These are phyloP conservation scores for Fusarium sp. DNA, from an alignment of 2,329 filamentous ascomycete genomes.

Conservation along the genomic window DNA sequence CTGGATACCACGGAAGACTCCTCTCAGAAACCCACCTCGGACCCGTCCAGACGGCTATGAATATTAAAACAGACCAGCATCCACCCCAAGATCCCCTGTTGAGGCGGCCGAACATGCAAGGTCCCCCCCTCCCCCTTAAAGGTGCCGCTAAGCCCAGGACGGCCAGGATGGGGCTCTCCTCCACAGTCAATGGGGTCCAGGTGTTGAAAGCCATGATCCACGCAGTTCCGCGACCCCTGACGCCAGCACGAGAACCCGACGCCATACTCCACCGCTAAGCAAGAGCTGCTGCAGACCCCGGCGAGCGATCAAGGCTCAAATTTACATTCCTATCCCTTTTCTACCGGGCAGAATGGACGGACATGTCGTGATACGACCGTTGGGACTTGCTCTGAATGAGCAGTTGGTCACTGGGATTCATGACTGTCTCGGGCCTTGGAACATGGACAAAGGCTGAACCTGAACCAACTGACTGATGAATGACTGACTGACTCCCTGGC, in stretches of 20 bases:
- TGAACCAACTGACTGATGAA: background rate
- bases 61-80: conserved; percentile 3
- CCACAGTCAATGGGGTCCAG: conserved; percentile 15
- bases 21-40: background rate
- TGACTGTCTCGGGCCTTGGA: background rate
- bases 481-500: background rate
- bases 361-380: conserved; percentile 10
- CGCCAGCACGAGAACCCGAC: conserved; percentile 26
- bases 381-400: conserved; percentile 18
- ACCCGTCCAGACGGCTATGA: background rate
- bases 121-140: conserved; percentile 23
- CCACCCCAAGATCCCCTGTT: conserved; percentile 3
- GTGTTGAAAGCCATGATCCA: conserved; percentile 16
- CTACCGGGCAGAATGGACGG: background rate
- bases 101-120: conserved; percentile 28
- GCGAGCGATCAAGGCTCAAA: conserved; percentile 35
- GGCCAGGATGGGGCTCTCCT: conserved; percentile 26
- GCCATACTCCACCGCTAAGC: conserved; percentile 27
- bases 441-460: background rate
- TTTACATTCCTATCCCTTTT: conserved; percentile 29
- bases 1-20: background rate
- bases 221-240: conserved; percentile 35
- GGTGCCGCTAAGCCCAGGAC: conserved; percentile 16
- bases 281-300: conserved; percentile 15
- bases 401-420: background rate